Conservation (phyloP, 306 rosid genomes). For the Quercus engelmannii region DNA sequence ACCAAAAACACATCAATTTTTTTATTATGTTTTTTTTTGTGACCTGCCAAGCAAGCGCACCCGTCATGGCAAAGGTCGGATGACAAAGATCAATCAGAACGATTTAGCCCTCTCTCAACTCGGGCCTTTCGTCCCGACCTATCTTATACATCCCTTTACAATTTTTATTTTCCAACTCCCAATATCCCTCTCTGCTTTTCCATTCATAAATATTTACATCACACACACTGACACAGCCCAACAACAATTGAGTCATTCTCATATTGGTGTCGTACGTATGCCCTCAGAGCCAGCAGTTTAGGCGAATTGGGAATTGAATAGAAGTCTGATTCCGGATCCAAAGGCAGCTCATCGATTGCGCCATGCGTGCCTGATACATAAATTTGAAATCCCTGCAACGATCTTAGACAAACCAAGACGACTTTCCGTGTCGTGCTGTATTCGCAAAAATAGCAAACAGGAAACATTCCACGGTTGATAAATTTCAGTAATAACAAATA, state of each 20-base stretch:
- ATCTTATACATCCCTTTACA: slow-evolving; percentile 47
- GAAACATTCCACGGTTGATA: no score
- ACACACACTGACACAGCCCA: background rate
- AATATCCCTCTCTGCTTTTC: background rate
- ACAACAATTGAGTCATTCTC: background rate
- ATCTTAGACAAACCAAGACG: background rate
- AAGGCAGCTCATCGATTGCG: background rate
- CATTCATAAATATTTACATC: background rate
- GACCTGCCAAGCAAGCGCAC: slow-evolving; percentile 99
- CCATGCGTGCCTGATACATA: background rate
- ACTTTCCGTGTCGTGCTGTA: background rate
- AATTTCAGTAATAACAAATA: background rate
- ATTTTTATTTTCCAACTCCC: background rate
- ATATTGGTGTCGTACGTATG: background rate
- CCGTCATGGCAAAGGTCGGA: slow-evolving; percentile 98
- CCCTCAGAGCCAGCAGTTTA: background rate
- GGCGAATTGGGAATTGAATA: no score
- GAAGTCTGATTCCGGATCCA: background rate
- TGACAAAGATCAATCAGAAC: slow-evolving; percentile 51
- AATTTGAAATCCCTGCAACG: background rate
- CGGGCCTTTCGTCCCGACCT: slow-evolving; percentile 22
- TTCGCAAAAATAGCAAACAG: no score
- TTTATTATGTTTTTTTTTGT: slow-evolving; percentile 44
- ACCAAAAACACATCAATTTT: slow-evolving; percentile 24
- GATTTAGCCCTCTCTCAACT: background rate